A percentile compares a stretch with the other conserved stretches of the same genome.
Evolutionary conservation across 2,329 filamentous ascomycete genomes (phyloP).

Genomic region (Cladosporium colombiae): DNA sequence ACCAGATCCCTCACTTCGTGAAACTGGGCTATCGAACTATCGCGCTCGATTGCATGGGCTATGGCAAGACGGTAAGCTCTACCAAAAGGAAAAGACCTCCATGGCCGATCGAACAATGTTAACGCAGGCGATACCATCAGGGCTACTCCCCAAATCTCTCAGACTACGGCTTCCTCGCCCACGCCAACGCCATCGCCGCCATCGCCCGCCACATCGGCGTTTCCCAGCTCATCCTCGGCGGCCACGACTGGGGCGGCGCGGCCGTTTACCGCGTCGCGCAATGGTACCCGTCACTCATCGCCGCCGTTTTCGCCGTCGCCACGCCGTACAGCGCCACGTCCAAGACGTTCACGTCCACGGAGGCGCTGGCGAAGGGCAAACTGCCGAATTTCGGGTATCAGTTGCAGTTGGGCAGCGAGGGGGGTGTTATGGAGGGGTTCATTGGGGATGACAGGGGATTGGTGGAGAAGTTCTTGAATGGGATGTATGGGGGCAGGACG

Average conservation of each 20-base stretch:
- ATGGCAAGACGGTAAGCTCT: constrained; percentile 66
- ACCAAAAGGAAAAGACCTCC: background rate
- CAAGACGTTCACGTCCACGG: constrained; percentile 30
- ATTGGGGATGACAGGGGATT: constrained; percentile 52
- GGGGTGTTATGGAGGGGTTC: constrained; percentile 53
- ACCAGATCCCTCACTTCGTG: constrained; percentile 77
- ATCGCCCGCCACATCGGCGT: constrained; percentile 62
- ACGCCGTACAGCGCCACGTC: constrained; percentile 61
- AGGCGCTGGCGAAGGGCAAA: background rate
- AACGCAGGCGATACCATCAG: background rate
- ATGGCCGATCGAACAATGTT: background rate
- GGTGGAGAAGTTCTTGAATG: constrained; percentile 69
- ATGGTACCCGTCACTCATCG: constrained; percentile 71
- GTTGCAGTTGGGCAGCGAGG: constrained; percentile 63
- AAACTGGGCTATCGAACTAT: constrained; percentile 76
- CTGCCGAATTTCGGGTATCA: constrained; percentile 81
- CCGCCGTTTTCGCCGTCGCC: constrained; percentile 76
- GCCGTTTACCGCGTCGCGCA: constrained; percentile 74
- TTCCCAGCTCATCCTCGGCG: constrained; percentile 72
- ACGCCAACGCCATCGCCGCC: constrained; percentile 72
- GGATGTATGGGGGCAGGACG: constrained; percentile 67
- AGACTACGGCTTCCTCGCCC: constrained; percentile 70
- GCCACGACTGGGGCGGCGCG: constrained; percentile 88
- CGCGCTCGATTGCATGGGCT: constrained; percentile 83
- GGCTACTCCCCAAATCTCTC: constrained; percentile 40